Evolutionary conservation across 371 early-diverging fungal genomes (phyloP).

Genomic region (Lichtheimia ramosa): DNA sequence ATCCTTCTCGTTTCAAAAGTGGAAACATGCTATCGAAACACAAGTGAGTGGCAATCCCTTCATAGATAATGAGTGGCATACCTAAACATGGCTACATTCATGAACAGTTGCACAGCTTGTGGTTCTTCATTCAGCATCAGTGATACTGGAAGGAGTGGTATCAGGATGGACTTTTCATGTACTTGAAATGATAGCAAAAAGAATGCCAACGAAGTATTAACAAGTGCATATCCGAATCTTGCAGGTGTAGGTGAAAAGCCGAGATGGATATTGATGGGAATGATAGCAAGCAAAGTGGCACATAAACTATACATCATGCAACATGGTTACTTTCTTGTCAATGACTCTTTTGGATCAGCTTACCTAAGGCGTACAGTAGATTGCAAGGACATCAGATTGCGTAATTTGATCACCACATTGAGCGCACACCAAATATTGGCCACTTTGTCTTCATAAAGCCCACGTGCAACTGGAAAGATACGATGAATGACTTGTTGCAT

Average conservation of each 20-base stretch:
- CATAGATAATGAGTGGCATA: conserved; percentile 12
- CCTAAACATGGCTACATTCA: conserved; percentile 84
- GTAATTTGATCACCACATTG: conserved; percentile 82
- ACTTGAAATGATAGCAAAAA: conserved; percentile 96
- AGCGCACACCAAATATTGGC: conserved; percentile 96
- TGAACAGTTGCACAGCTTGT: conserved; percentile 63
- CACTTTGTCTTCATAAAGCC: conserved; percentile 97
- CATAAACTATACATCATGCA: conserved; percentile 52
- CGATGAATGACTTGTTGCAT: conserved; percentile 79
- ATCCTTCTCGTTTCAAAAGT: conserved; percentile 72
- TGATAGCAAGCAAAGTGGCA: conserved; percentile 65
- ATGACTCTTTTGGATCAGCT: background rate
- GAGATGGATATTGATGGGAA: conserved; percentile 70
- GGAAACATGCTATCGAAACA: conserved; percentile 76
- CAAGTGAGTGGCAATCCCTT: background rate
- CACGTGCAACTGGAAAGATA: conserved; percentile 91
- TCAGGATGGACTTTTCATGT: conserved; percentile 93
- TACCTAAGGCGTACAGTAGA: conserved; percentile 74
- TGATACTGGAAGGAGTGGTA: conserved; percentile 79
- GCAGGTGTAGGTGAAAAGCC: conserved; percentile 50
- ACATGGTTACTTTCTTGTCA: background rate
- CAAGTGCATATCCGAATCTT: conserved; percentile 68
- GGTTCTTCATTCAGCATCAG: conserved; percentile 68
- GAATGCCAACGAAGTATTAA: conserved; percentile 81
- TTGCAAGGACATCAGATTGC: conserved; percentile 59